Evolutionary conservation across 768 basidiomycete species (phyloP).

Genomic region (Panellus pusillus): DNA sequence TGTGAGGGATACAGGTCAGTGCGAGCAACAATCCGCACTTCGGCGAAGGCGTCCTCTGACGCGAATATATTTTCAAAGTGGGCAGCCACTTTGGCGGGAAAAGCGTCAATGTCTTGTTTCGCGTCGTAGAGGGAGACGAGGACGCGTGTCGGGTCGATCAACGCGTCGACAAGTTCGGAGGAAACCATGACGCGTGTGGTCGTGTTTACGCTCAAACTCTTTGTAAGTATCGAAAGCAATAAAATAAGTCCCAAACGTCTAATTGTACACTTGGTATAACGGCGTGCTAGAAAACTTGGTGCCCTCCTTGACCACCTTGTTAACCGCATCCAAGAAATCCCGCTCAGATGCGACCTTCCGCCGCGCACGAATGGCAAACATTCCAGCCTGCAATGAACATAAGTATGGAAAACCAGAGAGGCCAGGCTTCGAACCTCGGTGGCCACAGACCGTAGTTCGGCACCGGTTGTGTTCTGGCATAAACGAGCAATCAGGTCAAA

Average conservation of each 20-base stretch:
- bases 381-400: constrained; percentile 72
- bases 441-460: constrained; percentile 95
- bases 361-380: constrained; percentile 97
- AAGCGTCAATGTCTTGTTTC: constrained; percentile 30
- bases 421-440: constrained; percentile 69
- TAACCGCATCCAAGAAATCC: constrained; percentile 96
- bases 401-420: neutral
- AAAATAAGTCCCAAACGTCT: constrained; percentile 29
- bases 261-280: constrained; percentile 93
- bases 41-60: constrained; percentile 38
- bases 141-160: constrained; percentile 47
- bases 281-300: constrained; percentile 99
- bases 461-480: constrained; percentile 97
- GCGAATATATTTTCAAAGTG: constrained; percentile 50
- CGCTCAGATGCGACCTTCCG: constrained; percentile 97
- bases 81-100: constrained; percentile 42
- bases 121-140: constrained; percentile 49
- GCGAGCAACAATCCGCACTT: constrained; percentile 28
- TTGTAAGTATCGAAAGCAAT: too few relatives aligned
- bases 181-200: constrained; percentile 46
- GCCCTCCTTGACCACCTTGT: constrained; percentile 97
- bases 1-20: neutral
- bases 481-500: constrained; percentile 96
- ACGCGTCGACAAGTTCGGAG: constrained; percentile 46
- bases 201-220: too few relatives aligned